Conservation (phyloP, 2,329 filamentous ascomycete species). For the Pseudogymnoascus sp. region DNA sequence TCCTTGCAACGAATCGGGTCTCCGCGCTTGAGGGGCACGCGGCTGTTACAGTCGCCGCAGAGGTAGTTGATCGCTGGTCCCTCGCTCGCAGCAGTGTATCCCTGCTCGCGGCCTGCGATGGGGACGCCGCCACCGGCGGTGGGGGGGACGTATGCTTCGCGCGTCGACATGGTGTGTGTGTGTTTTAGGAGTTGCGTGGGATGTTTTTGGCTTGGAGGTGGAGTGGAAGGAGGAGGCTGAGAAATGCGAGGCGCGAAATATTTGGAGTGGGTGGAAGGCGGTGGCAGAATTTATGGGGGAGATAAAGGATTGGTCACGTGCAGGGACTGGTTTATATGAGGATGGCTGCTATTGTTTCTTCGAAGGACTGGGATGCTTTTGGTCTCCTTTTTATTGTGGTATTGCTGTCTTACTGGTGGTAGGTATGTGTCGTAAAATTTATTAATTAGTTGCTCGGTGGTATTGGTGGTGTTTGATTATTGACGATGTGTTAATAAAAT, state of each 20-base stretch:
- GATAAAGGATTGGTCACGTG: slow-evolving; percentile 1
- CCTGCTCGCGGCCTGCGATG: slow-evolving; percentile 24
- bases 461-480: not conserved
- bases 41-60: slow-evolving; percentile 78
- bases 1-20: slow-evolving; percentile 83
- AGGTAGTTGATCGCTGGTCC: slow-evolving; percentile 58
- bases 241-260: not conserved
- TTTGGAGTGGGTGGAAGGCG: slow-evolving; percentile 1
- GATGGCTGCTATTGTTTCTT: no score
- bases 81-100: slow-evolving; percentile 32
- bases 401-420: not conserved
- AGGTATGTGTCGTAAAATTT: not conserved
- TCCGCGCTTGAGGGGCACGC: slow-evolving; percentile 65
- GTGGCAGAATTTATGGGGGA: slow-evolving; percentile 6
- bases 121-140: slow-evolving; percentile 38
- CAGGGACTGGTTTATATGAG: not conserved
- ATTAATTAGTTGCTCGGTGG: not conserved
- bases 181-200: not conserved
- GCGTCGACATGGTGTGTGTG: slow-evolving; percentile 49
- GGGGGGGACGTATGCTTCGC: slow-evolving; percentile 72
- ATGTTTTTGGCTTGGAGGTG: not conserved
- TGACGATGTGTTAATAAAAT: not conserved
- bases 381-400: not conserved
- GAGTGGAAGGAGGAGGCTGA: not conserved
- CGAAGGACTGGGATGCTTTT: not conserved